Evolutionary conservation across 495 filamentous ascomycete genomes (phyloP), one percentile per base, ranked within the genome.

Genomic region (Trichoderma asperelloides): DNA sequence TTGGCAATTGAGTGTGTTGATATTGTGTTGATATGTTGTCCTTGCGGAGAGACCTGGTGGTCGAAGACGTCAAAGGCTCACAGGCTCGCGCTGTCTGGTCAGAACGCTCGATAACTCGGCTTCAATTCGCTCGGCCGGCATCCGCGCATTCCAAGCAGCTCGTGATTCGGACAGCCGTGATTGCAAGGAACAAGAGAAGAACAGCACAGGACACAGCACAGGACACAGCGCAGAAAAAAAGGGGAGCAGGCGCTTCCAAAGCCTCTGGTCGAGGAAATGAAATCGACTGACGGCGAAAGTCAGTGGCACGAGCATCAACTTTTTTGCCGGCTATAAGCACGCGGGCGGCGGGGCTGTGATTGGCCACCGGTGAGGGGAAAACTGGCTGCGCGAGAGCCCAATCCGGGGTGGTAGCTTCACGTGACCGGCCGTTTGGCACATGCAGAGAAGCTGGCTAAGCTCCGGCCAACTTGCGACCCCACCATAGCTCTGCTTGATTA

Each of bases 281-380:
- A 60, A 60, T 60, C 55, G 55, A 60, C 55, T 60, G 55, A 60
- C 55, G 55, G 55, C 55, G 11, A 27, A 3, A 25, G 15, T 23
- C 55, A 60, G 55, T 60, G 55, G 55, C 55, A 60, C 55, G 55
- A 60, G 55, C 55, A 60, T 60, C 55, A 30, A 60, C 55, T 60
- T 60, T 60, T 60, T 27, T 60, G 55, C 55, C 55, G 55, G 55
- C 11, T 60, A 15, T 60, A 30, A 60, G 55, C 55, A 60, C 25
- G 55, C 55, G 25, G 55, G 2, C 55, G 11, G 55, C 55, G 55
- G 55, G 55, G 55, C 27, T 60, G 55, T 60, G 55, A 60, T 60
- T 60, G 55, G 55, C 55, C 55, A 60, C 55, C 25, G 55, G 55
- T 60, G 55, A 60, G 55, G 55, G 55, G 55, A 60, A 37, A 60